Conservation (phyloP, 768 basidiomycete genomes). For the Cantharellus anzutake region DNA sequence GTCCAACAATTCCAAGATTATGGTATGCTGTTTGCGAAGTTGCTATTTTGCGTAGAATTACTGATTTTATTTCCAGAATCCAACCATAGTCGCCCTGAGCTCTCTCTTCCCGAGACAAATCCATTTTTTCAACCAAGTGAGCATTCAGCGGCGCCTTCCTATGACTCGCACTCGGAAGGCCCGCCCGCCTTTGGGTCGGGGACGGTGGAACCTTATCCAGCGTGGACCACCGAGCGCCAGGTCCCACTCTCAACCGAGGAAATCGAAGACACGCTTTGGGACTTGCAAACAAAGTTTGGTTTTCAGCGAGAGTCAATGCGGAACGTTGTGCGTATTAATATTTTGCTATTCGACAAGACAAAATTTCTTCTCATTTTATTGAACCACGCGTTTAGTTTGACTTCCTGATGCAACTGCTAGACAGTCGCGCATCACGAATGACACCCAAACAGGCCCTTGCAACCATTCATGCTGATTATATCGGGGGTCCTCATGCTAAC, state of each 20-base stretch:
- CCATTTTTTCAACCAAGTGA: too few relatives aligned
- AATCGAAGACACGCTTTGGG: conserved; percentile 67
- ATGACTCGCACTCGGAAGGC: not conserved
- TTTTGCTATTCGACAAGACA: not conserved
- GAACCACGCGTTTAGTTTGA: conserved; percentile 46
- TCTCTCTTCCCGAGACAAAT: too few relatives aligned
- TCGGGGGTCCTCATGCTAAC: conserved; percentile 95
- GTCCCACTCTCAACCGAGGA: conserved; percentile 87
- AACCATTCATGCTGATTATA: conserved; percentile 95
- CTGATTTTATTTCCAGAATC: too few relatives aligned
- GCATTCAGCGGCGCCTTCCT: too few relatives aligned
- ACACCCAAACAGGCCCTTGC: conserved; percentile 86
- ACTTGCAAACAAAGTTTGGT: conserved; percentile 96
- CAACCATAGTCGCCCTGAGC: too few relatives aligned
- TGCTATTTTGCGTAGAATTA: too few relatives aligned
- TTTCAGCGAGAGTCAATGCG: conserved; percentile 92
- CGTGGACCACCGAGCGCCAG: conserved; percentile 80
- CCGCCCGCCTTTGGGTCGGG: conserved; percentile 35
- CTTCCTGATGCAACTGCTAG: conserved; percentile 92
- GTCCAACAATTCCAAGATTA: not conserved
- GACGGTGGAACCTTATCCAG: conserved; percentile 72
- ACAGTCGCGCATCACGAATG: conserved; percentile 94
- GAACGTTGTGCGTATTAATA: conserved; percentile 21
- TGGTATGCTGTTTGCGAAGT: too few relatives aligned
- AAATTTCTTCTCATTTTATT: not conserved